Base-by-base conservation (phyloP, 352 stramenopile species). In the Peronospora belbahrii region DNA sequence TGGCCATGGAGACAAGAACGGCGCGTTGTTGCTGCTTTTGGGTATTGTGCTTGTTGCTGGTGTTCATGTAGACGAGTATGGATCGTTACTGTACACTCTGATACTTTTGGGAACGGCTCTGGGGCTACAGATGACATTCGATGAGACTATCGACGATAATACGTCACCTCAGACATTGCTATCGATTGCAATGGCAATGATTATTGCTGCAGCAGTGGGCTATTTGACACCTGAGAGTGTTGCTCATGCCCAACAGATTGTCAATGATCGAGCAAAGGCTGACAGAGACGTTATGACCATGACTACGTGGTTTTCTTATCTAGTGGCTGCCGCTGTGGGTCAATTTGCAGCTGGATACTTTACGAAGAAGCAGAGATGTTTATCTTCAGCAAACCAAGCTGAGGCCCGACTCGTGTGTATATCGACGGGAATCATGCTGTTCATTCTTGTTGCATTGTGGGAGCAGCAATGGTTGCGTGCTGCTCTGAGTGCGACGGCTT, bases 21-120 rank as follows among this genome's bases (percentile, higher is more conserved):
- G 56, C 17, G 67, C 50, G 42, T 20, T 77, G 22, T 28, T 81
- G 31, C 31, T 84, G 39, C 38, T 78, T 4, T 7, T 72, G 3
- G 74, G 72, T 10, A 75, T 70, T 43, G 19, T 85, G n/a, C 41
- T 83, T 9, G 72, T 85, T 28, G 77, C 77, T 1, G 77, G 77
- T 2, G 62, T 84, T 28, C 58, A 77, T 32, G 62, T 70, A 9
- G 68, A 79, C 42, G 67, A 79, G 40, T 86, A 88, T 52, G 77
- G 77, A 27, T 71, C 77, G 9, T 52, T 88, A 15, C 31, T 85
- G 38, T 56, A 75, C 35, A 76, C 74, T 24, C 30, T 84, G 18
- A 3, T 65, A 39, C 59, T 88, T 7, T 59, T 86, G 6, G 71
- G 53, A 1, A 27, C 70, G 17, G 51, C 68, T 31, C 42, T 88